These are phyloP conservation scores for Curvularia verruculosa DNA, from an alignment of 2,329 filamentous ascomycete species.

Conservation along the genomic window DNA sequence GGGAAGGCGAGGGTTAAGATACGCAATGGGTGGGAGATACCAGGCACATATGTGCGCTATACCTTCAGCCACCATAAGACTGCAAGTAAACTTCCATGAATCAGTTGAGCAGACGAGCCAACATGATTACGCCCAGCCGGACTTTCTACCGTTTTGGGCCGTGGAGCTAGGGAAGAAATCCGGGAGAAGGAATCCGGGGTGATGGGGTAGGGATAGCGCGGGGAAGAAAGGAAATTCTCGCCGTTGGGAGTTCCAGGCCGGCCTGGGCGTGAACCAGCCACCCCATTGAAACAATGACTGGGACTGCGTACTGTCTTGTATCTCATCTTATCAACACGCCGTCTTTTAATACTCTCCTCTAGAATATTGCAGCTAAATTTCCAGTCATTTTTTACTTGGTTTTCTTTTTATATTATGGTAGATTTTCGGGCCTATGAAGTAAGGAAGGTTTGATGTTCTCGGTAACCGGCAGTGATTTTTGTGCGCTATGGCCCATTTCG, in stretches of 20 bases:
- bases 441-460: neutral
- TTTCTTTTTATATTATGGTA: neutral
- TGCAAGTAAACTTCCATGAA: conserved; percentile 19
- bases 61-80: conserved; percentile 15
- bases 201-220: neutral
- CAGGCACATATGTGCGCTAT: conserved; percentile 13
- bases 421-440: neutral
- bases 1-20: neutral
- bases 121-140: conserved; percentile 15
- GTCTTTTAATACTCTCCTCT: neutral
- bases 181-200: neutral
- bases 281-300: neutral
- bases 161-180: neutral
- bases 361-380: neutral
- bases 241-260: neutral
- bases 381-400: neutral
- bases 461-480: neutral
- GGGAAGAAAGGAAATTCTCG: neutral
- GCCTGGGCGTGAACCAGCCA: neutral
- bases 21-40: conserved; percentile 9
- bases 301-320: neutral
- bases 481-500: neutral
- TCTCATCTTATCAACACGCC: neutral
- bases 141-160: neutral
- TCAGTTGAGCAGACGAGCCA: neutral